These are phyloP conservation scores for Lactifluus subvellereus DNA, from an alignment of 768 basidiomycete species.

Conservation along the genomic window DNA sequence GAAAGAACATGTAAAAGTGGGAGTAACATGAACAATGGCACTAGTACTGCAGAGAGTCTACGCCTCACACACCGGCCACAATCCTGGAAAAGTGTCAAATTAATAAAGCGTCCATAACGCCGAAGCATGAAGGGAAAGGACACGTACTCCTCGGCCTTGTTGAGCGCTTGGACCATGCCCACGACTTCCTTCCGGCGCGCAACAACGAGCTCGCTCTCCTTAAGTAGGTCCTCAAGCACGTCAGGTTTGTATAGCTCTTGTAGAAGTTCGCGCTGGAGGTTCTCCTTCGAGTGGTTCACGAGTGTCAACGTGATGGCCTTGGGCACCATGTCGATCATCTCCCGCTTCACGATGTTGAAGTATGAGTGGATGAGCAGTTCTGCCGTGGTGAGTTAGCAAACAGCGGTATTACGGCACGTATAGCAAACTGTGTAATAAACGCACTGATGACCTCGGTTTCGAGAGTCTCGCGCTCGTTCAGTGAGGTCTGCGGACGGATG, in stretches of 20 bases:
- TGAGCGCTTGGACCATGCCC: constrained; percentile 88
- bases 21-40: neutral
- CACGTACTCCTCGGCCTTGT: constrained; percentile 93
- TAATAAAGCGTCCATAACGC: constrained; percentile 7
- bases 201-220: constrained; percentile 89
- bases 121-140: constrained; percentile 1
- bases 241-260: constrained; percentile 98
- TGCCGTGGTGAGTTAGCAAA: constrained; percentile 29
- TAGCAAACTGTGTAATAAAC: constrained; percentile 32
- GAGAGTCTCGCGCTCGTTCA: constrained; percentile 94
- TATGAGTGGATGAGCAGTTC: constrained; percentile 95
- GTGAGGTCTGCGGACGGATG: constrained; percentile 84
- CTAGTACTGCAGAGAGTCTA: neutral
- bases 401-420: neutral
- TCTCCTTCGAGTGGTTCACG: constrained; percentile 90
- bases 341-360: constrained; percentile 97
- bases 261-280: constrained; percentile 87
- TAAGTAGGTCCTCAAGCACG: constrained; percentile 88
- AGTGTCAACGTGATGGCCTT: constrained; percentile 91
- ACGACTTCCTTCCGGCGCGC: constrained; percentile 90
- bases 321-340: constrained; percentile 99
- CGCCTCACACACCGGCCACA: constrained; percentile 50
- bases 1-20: neutral
- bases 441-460: constrained; percentile 99
- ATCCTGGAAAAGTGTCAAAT: constrained; percentile 38